A percentile compares a stretch with the other conserved stretches of the same genome.
Evolutionary conservation across 495 filamentous ascomycete species (phyloP).

Genomic region (Penicillium arizonense): DNA sequence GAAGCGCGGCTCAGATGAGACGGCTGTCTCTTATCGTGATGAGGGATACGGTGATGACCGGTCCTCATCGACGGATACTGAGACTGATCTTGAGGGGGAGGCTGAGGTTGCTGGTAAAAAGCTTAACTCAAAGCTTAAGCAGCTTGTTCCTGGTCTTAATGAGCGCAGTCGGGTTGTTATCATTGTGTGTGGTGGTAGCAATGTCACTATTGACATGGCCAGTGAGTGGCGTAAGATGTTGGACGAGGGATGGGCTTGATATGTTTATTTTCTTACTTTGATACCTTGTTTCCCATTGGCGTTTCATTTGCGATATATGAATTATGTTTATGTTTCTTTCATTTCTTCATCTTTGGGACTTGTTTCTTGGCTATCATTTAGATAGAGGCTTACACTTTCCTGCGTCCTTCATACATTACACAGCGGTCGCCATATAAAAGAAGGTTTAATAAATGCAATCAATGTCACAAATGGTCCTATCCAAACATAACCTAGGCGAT

Average conservation of each 20-base stretch:
- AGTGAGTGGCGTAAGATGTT: slow-evolving; percentile 56
- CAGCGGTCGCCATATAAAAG: slow-evolving; percentile 1
- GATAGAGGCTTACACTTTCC: slow-evolving; percentile 8
- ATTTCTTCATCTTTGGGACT: slow-evolving; percentile 1
- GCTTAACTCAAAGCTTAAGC: slow-evolving; percentile 52
- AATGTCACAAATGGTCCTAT: not conserved
- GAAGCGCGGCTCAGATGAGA: slow-evolving; percentile 24
- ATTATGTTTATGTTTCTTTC: not conserved
- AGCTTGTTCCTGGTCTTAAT: slow-evolving; percentile 56
- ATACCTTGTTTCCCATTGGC: slow-evolving; percentile 3
- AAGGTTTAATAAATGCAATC: not conserved
- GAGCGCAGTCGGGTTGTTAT: slow-evolving; percentile 72
- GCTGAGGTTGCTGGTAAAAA: slow-evolving; percentile 7
- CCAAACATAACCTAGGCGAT: too few relatives aligned
- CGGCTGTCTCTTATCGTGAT: slow-evolving; percentile 20
- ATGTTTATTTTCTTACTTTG: slow-evolving; percentile 1
- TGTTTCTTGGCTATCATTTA: not conserved
- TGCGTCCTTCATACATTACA: slow-evolving; percentile 5
- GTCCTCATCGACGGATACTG: slow-evolving; percentile 31
- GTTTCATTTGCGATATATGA: not conserved
- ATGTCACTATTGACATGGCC: slow-evolving; percentile 67
- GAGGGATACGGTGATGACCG: slow-evolving; percentile 45
- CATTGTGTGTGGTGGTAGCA: slow-evolving; percentile 82
- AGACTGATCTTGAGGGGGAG: slow-evolving; percentile 28
- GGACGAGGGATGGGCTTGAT: slow-evolving; percentile 38